Evolutionary conservation across 441 rosid species (phyloP).

Genomic region (Brassica balearica): DNA sequence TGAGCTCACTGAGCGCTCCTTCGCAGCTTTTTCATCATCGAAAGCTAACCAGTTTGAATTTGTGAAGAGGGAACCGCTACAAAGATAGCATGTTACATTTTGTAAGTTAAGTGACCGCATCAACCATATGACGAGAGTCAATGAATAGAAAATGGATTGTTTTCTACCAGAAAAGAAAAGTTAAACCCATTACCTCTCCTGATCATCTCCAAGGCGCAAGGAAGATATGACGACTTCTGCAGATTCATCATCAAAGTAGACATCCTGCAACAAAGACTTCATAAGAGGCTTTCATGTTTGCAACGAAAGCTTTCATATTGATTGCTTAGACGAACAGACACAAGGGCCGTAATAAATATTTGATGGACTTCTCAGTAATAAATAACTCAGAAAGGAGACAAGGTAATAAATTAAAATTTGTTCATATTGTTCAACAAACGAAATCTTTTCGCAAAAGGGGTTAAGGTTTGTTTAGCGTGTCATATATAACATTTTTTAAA

Average conservation of each 20-base stretch:
- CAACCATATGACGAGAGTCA: conserved; percentile 19
- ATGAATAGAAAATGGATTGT: background rate
- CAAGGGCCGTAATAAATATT: background rate
- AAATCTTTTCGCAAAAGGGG: background rate
- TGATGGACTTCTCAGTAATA: conserved; percentile 12
- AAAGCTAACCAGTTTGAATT: conserved; percentile 96
- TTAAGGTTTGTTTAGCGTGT: conserved; percentile 14
- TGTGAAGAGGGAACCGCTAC: conserved; percentile 84
- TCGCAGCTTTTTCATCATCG: conserved; percentile 72
- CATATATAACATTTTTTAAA: too few relatives aligned
- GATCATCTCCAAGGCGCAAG: conserved; percentile 89
- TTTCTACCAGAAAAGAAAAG: conserved; percentile 31
- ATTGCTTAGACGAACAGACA: conserved; percentile 24
- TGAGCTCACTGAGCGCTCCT: conserved; percentile 58
- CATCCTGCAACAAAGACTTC: conserved; percentile 68
- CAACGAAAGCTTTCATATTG: conserved; percentile 17
- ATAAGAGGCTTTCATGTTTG: conserved; percentile 39
- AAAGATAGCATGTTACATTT: conserved; percentile 32
- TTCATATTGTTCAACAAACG: conserved; percentile 4
- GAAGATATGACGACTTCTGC: conserved; percentile 99
- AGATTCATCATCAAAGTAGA: conserved; percentile 98
- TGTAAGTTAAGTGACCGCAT: conserved; percentile 1
- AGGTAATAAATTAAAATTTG: background rate
- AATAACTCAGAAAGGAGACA: conserved; percentile 13
- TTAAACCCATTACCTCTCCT: conserved; percentile 65